A percentile compares a stretch with the other conserved stretches of the same genome.
phyloP scores from a whole-genome alignment of 2,329 filamentous ascomycete genomes.

The Lecanoromycetidae sp. region DNA sequence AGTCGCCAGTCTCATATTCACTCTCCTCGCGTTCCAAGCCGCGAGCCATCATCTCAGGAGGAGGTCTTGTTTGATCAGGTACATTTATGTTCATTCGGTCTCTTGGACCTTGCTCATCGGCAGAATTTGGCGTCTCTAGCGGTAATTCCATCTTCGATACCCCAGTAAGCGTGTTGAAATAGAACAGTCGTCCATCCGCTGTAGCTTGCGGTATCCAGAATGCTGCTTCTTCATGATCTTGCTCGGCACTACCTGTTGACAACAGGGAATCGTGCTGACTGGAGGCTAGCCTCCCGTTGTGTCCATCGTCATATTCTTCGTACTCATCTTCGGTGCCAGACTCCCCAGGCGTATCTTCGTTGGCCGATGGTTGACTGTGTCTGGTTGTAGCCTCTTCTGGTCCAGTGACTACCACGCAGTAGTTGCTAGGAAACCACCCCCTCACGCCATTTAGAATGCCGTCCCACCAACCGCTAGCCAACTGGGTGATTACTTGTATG shows the following conservation, averaged over 20 bases:
- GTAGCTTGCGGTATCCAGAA: constrained; percentile 99
- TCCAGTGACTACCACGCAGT: constrained; percentile 75
- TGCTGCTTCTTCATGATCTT: constrained; percentile 71
- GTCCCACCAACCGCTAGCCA: constrained; percentile 99
- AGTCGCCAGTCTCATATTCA: constrained; percentile 71
- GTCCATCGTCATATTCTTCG: constrained; percentile 50
- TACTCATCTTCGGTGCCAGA: constrained; percentile 48
- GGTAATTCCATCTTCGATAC: constrained; percentile 91
- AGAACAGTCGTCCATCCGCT: constrained; percentile 81
- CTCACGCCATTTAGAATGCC: constrained; percentile 92
- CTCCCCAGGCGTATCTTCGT: constrained; percentile 20
- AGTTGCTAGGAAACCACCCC: constrained; percentile 99
- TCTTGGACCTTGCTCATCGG: constrained; percentile 70
- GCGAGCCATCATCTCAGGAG: constrained; percentile 79
- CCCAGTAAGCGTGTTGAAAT: constrained; percentile 96
- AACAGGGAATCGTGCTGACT: constrained; percentile 50
- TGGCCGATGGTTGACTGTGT: constrained; percentile 20
- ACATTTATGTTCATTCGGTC: constrained; percentile 81
- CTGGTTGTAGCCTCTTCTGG: constrained; percentile 52
- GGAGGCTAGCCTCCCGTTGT: constrained; percentile 55
- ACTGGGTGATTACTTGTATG: constrained; percentile 94
- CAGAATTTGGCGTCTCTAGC: constrained; percentile 72
- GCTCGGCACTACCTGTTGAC: constrained; percentile 55
- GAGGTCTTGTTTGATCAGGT: constrained; percentile 79
- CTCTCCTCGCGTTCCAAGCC: constrained; percentile 75